Evolutionary conservation across 192 early-diverging fungal species (phyloP), one percentile per base, ranked within the genome.

Genomic region (Haplosporangium gracile): DNA sequence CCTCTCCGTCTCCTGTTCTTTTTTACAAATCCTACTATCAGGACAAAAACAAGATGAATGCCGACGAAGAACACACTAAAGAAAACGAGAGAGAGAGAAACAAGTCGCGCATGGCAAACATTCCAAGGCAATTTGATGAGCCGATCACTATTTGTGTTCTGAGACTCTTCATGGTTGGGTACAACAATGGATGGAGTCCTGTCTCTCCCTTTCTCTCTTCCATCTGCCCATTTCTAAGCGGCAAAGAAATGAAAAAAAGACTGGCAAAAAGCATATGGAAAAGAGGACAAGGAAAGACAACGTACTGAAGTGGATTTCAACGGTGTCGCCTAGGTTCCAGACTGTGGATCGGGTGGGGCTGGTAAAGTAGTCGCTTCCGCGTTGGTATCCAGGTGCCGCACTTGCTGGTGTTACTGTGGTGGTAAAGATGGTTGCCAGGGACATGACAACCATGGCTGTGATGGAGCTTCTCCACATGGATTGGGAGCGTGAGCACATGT

Each of bases 281-380:
- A 6, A 71, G 5, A 42, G 22, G 36, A 20, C 1, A n/a, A n/a
- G 5, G 39, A 11, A 2, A 11, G 22, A 38, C 2, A 24, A 71
- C 72, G 8, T 74, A 74, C 72, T 53, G 47, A 74, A 53, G 40
- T 9, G 72, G 26, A 74, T 74, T 8, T 34, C 45, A n/a, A 51
- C 43, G 5, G 72, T 74, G 42, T 77, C 74, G 11, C 74, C 74
- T 15, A 75, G 29, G 22, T 55, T 38, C 74, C 74, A 75, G 18
- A 38, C 38, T 34, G 74, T 75, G 38, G 55, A 75, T 60, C 36
- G 43, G 16, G 55, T 40, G 24, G 74, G 74, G 55, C 49, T 57
- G 3, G 26, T 42, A n/a, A 75, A 60, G 49, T 34, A 42, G 20
- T 26, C 16, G n/a, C 18, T 18, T 10, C 43, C 72, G 51, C 24